Evolutionary conservation across 176 grass and related monocot genomes (phyloP).

Genomic region (Stipa capillata): DNA sequence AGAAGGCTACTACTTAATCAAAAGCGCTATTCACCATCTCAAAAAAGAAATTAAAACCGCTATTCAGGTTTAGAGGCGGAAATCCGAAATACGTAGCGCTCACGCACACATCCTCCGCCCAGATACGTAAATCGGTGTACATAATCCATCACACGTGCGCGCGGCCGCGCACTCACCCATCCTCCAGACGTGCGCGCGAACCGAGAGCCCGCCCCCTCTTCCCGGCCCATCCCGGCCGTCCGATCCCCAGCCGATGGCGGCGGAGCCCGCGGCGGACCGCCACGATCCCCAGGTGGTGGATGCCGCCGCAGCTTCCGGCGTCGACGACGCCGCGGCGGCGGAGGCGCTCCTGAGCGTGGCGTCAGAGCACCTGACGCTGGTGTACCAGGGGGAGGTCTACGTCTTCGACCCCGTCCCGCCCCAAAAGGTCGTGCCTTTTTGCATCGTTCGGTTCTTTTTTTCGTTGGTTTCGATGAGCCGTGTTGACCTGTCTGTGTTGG

Average conservation of each 20-base stretch:
- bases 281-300: constrained; percentile 11
- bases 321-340: neutral
- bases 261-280: constrained; percentile 28
- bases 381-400: constrained; percentile 74
- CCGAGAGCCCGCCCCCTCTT: neutral
- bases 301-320: constrained; percentile 9
- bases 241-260: constrained; percentile 37
- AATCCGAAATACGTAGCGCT: neutral
- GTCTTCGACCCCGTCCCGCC: constrained; percentile 79
- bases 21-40: too few species aligned
- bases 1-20: too few species aligned
- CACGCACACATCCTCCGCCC: neutral
- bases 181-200: constrained; percentile 38
- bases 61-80: neutral
- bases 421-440: constrained; percentile 51
- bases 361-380: constrained; percentile 66
- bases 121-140: neutral
- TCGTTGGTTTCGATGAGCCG: neutral
- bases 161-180: neutral
- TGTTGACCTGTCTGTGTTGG: constrained; percentile 13
- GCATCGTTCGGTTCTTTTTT: neutral
- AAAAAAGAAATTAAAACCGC: too few species aligned
- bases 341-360: constrained; percentile 34
- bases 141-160: constrained; percentile 26
- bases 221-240: constrained; percentile 33